A percentile compares a stretch with the other conserved stretches of the same genome.
Evolutionary conservation across 139 green algal genomes (phyloP).

Genomic region (Chlamydomonas sphaeroides): DNA sequence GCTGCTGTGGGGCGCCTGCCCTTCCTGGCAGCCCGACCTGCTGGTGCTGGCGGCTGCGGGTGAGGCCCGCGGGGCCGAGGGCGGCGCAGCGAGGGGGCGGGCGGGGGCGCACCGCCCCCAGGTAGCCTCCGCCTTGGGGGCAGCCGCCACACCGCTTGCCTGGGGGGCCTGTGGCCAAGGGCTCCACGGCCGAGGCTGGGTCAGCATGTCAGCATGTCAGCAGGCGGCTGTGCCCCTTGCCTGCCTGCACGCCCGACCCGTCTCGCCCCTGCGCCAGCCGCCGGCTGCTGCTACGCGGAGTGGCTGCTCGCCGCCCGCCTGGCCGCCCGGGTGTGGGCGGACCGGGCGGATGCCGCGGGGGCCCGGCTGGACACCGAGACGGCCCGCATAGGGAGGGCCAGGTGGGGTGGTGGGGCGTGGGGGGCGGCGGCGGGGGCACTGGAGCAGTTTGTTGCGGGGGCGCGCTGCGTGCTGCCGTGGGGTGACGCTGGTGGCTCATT

Average conservation of each 20-base stretch:
- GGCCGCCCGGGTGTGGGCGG: neutral
- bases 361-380: conserved; percentile 1
- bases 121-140: too few relatives aligned
- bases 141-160: too few relatives aligned
- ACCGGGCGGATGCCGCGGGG: neutral
- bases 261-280: neutral
- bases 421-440: neutral
- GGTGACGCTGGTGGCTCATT: neutral
- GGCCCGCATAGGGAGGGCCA: neutral
- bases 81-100: too few relatives aligned
- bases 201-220: neutral
- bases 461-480: neutral
- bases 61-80: neutral
- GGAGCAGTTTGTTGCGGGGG: neutral
- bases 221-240: too few relatives aligned
- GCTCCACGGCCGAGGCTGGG: too few relatives aligned
- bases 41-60: too few relatives aligned
- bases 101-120: too few relatives aligned
- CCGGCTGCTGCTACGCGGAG: neutral
- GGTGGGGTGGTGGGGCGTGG: neutral
- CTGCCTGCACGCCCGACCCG: neutral
- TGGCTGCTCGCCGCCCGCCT: conserved; percentile 2
- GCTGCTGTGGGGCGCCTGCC: too few relatives aligned
- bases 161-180: neutral
- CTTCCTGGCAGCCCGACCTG: too few relatives aligned